Percentiles rank a stretch among this genome's conserved stretches.
Conservation (phyloP, 129 eudicot species). For the Artemisia argyi region DNA sequence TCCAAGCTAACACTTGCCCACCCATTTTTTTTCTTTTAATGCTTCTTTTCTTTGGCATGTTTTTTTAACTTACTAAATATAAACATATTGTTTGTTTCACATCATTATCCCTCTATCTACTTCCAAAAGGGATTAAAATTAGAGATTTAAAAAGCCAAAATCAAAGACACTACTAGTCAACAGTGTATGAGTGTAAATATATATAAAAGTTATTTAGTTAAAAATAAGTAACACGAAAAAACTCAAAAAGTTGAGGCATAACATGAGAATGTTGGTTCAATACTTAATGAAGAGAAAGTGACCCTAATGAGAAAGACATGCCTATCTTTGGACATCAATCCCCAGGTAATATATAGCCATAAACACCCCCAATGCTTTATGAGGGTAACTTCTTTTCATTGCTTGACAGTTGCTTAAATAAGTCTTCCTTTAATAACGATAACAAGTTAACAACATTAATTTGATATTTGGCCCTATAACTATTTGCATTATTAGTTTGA, state of each 20-base stretch:
- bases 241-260: constrained; percentile 15
- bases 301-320: constrained; percentile 15
- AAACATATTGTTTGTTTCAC: neutral
- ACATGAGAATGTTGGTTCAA: constrained; percentile 29
- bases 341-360: neutral
- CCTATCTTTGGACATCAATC: constrained; percentile 26
- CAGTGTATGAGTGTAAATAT: neutral
- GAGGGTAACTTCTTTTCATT: constrained; percentile 16
- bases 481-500: constrained; percentile 20
- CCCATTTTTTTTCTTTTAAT: constrained; percentile 27
- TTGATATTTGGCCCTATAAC: neutral
- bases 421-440: neutral
- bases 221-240: neutral
- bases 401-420: neutral
- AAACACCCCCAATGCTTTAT: neutral
- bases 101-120: neutral
- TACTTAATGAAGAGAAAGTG: constrained; percentile 24
- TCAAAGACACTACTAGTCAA: constrained; percentile 16
- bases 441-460: too few relatives aligned
- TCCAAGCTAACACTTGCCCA: constrained; percentile 33
- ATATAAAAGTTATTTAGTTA: neutral
- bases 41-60: constrained; percentile 14
- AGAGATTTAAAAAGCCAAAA: constrained; percentile 10
- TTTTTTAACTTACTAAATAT: neutral
- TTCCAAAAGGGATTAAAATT: neutral